Conservation (phyloP, 2,329 filamentous ascomycete species). For the Ceratocystis destructans region DNA sequence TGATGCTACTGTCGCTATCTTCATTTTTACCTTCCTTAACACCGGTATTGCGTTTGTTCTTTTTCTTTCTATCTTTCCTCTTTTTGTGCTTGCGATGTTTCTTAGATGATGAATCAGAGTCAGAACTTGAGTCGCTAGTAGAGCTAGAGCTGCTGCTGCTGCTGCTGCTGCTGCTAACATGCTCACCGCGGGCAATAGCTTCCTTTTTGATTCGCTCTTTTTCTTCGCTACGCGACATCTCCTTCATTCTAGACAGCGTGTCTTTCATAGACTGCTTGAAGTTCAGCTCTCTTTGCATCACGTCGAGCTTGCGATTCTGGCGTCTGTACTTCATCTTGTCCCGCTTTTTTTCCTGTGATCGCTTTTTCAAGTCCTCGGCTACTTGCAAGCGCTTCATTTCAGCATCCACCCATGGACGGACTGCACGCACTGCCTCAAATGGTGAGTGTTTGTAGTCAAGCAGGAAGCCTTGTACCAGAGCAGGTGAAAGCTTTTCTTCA, state of each 20-base stretch:
- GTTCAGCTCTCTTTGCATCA: slow-evolving; percentile 10
- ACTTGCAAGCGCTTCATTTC: slow-evolving; percentile 12
- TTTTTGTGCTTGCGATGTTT: slow-evolving; percentile 7
- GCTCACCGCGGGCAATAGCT: not conserved
- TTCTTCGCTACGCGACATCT: slow-evolving; percentile 2
- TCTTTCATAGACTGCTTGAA: slow-evolving; percentile 15
- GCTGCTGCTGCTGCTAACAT: not conserved
- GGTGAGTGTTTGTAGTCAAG: slow-evolving; percentile 49
- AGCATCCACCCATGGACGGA: slow-evolving; percentile 21
- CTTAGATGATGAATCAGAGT: not conserved
- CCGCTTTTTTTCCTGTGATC: not conserved
- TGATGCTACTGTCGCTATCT: not conserved
- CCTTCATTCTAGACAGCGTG: not conserved
- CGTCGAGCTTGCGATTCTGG: slow-evolving; percentile 4
- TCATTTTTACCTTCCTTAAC: not conserved
- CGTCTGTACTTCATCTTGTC: slow-evolving; percentile 2
- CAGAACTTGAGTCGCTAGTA: not conserved
- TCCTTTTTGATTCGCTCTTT: not conserved
- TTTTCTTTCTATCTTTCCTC: not conserved
- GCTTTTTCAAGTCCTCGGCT: not conserved
- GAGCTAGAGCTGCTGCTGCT: not conserved
- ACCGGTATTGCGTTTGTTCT: not conserved
- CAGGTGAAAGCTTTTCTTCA: slow-evolving; percentile 39
- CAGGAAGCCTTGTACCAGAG: slow-evolving; percentile 52
- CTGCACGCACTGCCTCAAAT: slow-evolving; percentile 38